Evolutionary conservation across 164 flowering plant species (phyloP).

Genomic region (Hamamelis virginiana): DNA sequence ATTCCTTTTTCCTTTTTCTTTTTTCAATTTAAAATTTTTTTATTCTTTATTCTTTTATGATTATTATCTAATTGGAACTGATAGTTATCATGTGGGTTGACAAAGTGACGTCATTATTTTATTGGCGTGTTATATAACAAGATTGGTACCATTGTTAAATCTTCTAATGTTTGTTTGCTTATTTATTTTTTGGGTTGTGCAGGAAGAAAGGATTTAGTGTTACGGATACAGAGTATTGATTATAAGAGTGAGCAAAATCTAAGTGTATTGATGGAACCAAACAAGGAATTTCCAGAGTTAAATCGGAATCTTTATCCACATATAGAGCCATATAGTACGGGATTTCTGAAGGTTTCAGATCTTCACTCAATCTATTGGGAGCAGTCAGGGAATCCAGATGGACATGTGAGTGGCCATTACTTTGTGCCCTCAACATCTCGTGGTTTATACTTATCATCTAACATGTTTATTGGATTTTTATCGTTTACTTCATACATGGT

Average conservation of each 20-base stretch:
- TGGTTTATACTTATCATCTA: background rate
- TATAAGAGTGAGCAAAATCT: constrained; percentile 22
- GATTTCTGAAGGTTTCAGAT: constrained; percentile 86
- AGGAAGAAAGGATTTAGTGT: constrained; percentile 35
- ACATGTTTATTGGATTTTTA: background rate
- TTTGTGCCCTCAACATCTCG: background rate
- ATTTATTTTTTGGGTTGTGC: constrained; percentile 14
- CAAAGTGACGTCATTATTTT: too few relatives aligned
- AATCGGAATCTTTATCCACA: constrained; percentile 53
- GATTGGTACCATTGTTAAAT: too few relatives aligned
- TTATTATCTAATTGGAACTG: too few relatives aligned
- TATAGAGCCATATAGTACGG: constrained; percentile 75
- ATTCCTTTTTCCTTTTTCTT: too few relatives aligned
- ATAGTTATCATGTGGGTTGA: too few relatives aligned
- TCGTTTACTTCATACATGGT: background rate
- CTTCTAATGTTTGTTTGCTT: too few relatives aligned
- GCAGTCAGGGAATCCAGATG: constrained; percentile 92
- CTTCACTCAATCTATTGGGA: constrained; percentile 86
- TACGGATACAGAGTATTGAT: constrained; percentile 23
- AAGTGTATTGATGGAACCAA: constrained; percentile 41
- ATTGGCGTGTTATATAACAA: too few relatives aligned
- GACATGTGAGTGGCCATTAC: constrained; percentile 59
- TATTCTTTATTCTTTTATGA: too few relatives aligned
- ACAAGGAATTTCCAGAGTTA: constrained; percentile 30
- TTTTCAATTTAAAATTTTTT: too few relatives aligned